Evolutionary conservation across 345 rosid genomes (phyloP), one percentile per base, ranked within the genome.

Genomic region (Acer negundo): DNA sequence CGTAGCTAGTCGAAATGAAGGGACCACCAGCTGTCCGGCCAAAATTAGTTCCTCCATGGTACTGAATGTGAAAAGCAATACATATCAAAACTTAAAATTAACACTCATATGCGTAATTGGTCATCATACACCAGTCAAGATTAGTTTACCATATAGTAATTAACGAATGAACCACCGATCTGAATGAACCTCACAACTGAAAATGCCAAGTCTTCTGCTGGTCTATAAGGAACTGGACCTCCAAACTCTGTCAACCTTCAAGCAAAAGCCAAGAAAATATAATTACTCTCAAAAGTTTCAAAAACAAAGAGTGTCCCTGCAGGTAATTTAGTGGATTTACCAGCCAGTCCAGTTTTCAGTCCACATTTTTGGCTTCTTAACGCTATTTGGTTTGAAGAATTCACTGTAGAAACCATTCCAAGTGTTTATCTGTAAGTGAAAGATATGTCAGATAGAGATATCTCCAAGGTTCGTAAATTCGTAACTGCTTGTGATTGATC

Each of bases 321-420:
- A 59, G 9, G 77, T 8, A 6, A 16, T 62, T 70, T 55, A 7
- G 46, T 65, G 76, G 64, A 78, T 84, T 84, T 88, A 94, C 98
- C 98, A 95, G 76, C 95, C 97, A 51, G 95, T 92, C 98, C 98
- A 95, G 69, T 86, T 86, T 83, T 95, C 98, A 9, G 98, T 95
- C 97, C 97, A 95, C 92, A 95, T 92, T 87, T 93, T 93, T 4
- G 97, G 98, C 59, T 91, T 93, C 73, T 88, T 86, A 26, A 10
- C 78, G 62, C 80, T 56, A 76, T 91, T 93, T 46, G 98, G 97
- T 35, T 77, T 72, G 83, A 91, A 94, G 72, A 80, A 64, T 49
- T 94, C 97, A 5, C 98, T 93, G 85, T 94, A 94, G 84, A 84
- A 94, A 47, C 93, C 98, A 80, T 94, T 94, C 89, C 98, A 94